Conservation (phyloP, 2,329 filamentous ascomycete species). For the Albophoma yamanashiensis region DNA sequence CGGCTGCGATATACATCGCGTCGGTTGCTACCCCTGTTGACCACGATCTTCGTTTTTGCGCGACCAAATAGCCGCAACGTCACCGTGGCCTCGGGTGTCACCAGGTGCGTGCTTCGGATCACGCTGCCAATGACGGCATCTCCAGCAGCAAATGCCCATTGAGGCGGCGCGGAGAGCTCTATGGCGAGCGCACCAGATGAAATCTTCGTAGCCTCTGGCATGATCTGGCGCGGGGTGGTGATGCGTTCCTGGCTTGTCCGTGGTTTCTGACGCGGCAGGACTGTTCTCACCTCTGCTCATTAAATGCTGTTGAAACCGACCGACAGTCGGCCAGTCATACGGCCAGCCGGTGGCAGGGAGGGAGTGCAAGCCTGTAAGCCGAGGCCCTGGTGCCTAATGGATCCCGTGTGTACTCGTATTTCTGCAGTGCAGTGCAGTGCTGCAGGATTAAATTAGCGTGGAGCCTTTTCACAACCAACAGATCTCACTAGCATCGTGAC, state of each 20-base stretch:
- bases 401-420: background rate
- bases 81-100: conserved; percentile 10
- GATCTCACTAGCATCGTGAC: background rate
- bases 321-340: background rate
- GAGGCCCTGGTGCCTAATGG: background rate
- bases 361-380: background rate
- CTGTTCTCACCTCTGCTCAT: background rate
- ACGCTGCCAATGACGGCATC: conserved; percentile 16
- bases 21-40: conserved; percentile 4
- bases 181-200: background rate
- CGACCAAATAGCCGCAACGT: conserved; percentile 13
- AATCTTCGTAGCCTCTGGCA: background rate
- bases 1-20: conserved; percentile 10
- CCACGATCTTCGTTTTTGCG: conserved; percentile 13
- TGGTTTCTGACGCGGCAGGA: background rate
- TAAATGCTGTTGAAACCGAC: background rate
- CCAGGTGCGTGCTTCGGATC: conserved; percentile 7
- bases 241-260: background rate
- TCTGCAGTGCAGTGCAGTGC: background rate
- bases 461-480: background rate
- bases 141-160: conserved; percentile 8
- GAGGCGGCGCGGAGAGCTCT: background rate
- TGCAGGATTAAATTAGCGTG: background rate
- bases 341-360: background rate
- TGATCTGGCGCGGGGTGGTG: background rate